These are phyloP conservation scores for Wallemia mellicola DNA, from an alignment of 1,284 basidiomycete genomes.

Conservation along the genomic window DNA sequence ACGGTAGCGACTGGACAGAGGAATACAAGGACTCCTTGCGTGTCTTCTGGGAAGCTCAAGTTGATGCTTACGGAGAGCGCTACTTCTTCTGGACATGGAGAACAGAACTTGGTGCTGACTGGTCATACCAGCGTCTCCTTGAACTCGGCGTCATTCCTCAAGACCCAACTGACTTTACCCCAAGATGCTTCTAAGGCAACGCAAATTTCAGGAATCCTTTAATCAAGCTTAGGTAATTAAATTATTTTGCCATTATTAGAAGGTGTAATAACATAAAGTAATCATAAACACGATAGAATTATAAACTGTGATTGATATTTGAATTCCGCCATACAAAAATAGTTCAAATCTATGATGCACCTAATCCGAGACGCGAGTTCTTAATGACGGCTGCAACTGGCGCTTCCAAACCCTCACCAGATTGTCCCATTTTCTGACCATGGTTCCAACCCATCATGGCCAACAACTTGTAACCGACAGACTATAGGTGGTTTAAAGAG, in stretches of 20 bases:
- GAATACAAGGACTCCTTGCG: conserved; percentile 33
- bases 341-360: conserved; percentile 11
- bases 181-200: background rate
- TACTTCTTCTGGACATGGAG: background rate
- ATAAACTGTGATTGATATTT: too few relatives aligned
- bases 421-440: conserved; percentile 30
- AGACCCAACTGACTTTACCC: background rate
- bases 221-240: too few relatives aligned
- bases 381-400: conserved; percentile 43
- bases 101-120: background rate
- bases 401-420: conserved; percentile 27
- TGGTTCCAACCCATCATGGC: conserved; percentile 47
- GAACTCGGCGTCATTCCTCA: background rate
- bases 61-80: conserved; percentile 11
- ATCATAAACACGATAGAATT: too few relatives aligned
- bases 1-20: conserved; percentile 25
- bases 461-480: conserved; percentile 41
- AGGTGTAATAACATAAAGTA: too few relatives aligned
- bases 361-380: conserved; percentile 36
- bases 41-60: conserved; percentile 19
- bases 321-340: too few relatives aligned
- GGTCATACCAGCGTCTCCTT: background rate
- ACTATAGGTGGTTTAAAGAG: background rate
- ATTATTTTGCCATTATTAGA: too few relatives aligned
- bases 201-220: too few relatives aligned